These are phyloP conservation scores for Nicotiana benthamiana DNA, from an alignment of 257 asterid species.

Conservation along the genomic window DNA sequence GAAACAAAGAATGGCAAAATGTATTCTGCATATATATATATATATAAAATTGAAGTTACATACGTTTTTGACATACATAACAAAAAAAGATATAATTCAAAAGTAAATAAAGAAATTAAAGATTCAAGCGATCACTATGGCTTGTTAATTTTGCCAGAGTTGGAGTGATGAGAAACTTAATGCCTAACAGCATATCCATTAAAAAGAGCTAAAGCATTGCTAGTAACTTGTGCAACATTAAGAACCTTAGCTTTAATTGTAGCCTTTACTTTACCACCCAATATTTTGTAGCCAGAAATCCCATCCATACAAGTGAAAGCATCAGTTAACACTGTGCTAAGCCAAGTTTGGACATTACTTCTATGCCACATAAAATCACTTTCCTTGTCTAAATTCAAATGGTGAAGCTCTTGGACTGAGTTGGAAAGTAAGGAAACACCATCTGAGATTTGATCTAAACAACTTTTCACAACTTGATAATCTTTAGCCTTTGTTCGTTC, in stretches of 20 bases:
- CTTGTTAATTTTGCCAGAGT: not conserved
- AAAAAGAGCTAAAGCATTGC: constrained; percentile 51
- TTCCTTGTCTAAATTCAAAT: constrained; percentile 23
- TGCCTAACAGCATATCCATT: constrained; percentile 44
- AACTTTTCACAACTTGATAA: constrained; percentile 31
- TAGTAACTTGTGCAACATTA: constrained; percentile 49
- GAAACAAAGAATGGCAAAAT: not conserved
- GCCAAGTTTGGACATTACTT: constrained; percentile 50
- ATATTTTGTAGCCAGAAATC: constrained; percentile 31
- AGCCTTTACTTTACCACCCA: constrained; percentile 38
- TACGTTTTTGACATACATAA: not conserved
- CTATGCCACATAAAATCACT: constrained; percentile 48
- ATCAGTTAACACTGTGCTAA: constrained; percentile 51
- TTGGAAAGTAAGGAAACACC: constrained; percentile 42
- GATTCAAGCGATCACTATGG: not conserved
- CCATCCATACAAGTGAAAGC: constrained; percentile 48
- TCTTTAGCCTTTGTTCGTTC: constrained; percentile 25
- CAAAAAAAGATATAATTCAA: not conserved
- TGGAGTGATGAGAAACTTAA: constrained; percentile 1
- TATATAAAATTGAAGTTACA: not conserved
- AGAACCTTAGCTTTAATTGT: constrained; percentile 43
- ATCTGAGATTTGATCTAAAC: constrained; percentile 51
- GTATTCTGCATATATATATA: not conserved
- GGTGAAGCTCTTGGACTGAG: constrained; percentile 38
- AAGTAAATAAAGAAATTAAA: no score